Evolutionary conservation across 108 stramenopile genomes (phyloP), one percentile per base, ranked within the genome.

Genomic region (Cyclotella choctawhatcheeana): DNA sequence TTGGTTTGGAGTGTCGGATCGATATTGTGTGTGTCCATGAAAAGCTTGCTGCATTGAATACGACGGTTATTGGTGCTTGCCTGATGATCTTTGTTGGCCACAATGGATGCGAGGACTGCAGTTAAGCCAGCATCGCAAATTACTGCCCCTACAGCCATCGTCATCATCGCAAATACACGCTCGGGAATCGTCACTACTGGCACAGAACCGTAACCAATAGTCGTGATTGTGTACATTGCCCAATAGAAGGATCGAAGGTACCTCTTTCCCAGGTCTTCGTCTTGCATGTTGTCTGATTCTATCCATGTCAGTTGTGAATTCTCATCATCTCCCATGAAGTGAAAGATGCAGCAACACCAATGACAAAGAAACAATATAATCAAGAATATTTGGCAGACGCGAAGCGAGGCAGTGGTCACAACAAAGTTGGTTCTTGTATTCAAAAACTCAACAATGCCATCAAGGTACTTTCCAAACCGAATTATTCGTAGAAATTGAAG

Each of bases 101-200:
- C 67, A 44, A 83, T 63, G 8, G 77, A 74, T 26, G 82, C 81
- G 32, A 88, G 68, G 10, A 84, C 76, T 64, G 88, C 85, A 14
- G 84, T 81, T 7, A 88, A 63, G 44, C 87, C 85, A 27, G 88
- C 88, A 55, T 86, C 85, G 64, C 85, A 88, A 64, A 88, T 58
- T 16, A 88, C 79, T 21, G 85, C 80, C 22, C 88, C 88, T 6
- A 83, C 68, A 20, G 83, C 62, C 88, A 88, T 88, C 16, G 58
- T 71, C 8, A 86, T 25, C 74, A 84, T 86, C 25, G 77, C 73
- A 35, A 85, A 84, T 5, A 84, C 31, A n/a, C 74, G 51, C 71
- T 88, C 88, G 1, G 25, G 56, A 58, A 74, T 78, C n/a, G 83
- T 64, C 47, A 71, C 64, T 17, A 86, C 60, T 0, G 66, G 53